These are phyloP conservation scores for Scutellaria barbata DNA, from an alignment of 257 asterid species.

Conservation along the genomic window DNA sequence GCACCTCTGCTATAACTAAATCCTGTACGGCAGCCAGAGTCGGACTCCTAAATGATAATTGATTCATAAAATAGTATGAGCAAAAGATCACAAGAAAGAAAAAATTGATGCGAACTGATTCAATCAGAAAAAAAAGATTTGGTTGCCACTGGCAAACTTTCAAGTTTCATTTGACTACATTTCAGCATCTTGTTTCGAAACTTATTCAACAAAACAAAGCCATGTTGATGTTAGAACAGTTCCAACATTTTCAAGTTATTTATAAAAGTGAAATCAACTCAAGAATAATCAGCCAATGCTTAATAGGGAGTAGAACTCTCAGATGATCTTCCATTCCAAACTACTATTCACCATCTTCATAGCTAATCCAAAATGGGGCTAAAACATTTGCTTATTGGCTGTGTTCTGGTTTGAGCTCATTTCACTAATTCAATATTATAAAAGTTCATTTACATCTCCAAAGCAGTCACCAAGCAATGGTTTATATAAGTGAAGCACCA, in stretches of 20 bases:
- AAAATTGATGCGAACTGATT: not conserved
- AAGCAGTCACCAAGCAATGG: conserved; percentile 17
- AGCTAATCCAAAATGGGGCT: conserved; percentile 7
- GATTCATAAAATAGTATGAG: conserved; percentile 18
- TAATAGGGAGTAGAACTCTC: not conserved
- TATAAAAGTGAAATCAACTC: not conserved
- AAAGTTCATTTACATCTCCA: conserved; percentile 5
- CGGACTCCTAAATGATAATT: conserved; percentile 59
- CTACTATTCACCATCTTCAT: not conserved
- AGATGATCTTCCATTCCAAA: conserved; percentile 20
- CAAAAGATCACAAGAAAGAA: conserved; percentile 13
- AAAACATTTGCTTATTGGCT: not conserved
- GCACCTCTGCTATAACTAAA: conserved; percentile 64
- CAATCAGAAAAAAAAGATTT: conserved; percentile 9
- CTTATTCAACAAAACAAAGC: conserved; percentile 3
- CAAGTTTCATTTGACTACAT: not conserved
- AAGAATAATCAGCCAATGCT: not conserved
- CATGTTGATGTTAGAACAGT: not conserved
- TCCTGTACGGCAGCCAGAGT: conserved; percentile 73
- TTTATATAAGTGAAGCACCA: not conserved
- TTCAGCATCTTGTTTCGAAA: not conserved
- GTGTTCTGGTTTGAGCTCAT: not conserved
- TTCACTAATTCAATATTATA: not conserved
- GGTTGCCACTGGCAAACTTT: conserved; percentile 18
- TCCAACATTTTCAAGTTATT: conserved; percentile 3